Percentiles rank a stretch among this genome's conserved stretches.
Conservation (phyloP, 2,329 filamentous ascomycete species). For the Paracoccidioides lutzii region DNA sequence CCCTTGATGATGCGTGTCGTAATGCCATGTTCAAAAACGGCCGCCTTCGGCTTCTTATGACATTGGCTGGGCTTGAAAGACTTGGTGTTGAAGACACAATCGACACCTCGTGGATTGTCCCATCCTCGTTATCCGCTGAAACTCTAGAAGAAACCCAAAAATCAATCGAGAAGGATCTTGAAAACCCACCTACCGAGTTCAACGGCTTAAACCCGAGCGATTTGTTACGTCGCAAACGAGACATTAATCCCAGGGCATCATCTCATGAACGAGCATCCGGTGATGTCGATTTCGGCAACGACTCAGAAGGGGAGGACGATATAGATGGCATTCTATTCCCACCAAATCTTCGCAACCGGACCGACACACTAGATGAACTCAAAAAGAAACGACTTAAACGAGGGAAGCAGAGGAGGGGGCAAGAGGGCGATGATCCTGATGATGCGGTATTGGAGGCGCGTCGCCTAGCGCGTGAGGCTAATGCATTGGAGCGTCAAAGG, state of each 20-base stretch:
- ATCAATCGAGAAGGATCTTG: constrained; percentile 63
- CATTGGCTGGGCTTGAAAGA: constrained; percentile 56
- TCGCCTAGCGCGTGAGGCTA: constrained; percentile 49
- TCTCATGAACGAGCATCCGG: constrained; percentile 22
- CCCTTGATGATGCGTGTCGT: constrained; percentile 53
- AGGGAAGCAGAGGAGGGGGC: constrained; percentile 30
- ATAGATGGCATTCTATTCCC: constrained; percentile 55
- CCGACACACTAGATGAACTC: constrained; percentile 43
- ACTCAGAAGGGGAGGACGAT: constrained; percentile 49
- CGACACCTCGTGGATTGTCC: constrained; percentile 68
- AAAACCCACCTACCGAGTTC: constrained; percentile 64
- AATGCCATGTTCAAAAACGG: constrained; percentile 79
- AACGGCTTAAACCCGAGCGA: constrained; percentile 62
- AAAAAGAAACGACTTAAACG: constrained; percentile 50
- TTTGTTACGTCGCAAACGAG: constrained; percentile 58
- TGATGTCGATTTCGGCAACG: constrained; percentile 55
- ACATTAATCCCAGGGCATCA: constrained; percentile 26
- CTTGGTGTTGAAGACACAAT: constrained; percentile 55
- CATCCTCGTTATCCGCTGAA: constrained; percentile 49
- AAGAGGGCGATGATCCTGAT: constrained; percentile 45
- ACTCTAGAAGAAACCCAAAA: constrained; percentile 57
- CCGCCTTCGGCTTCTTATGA: constrained; percentile 73
- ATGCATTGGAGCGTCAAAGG: constrained; percentile 60
- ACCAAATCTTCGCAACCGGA: constrained; percentile 31
- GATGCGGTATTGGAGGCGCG: constrained; percentile 48